Percentiles rank a stretch among this genome's conserved stretches.
phyloP scores from a whole-genome alignment of 371 early-diverging fungal species.

The Mortierella sp. region DNA sequence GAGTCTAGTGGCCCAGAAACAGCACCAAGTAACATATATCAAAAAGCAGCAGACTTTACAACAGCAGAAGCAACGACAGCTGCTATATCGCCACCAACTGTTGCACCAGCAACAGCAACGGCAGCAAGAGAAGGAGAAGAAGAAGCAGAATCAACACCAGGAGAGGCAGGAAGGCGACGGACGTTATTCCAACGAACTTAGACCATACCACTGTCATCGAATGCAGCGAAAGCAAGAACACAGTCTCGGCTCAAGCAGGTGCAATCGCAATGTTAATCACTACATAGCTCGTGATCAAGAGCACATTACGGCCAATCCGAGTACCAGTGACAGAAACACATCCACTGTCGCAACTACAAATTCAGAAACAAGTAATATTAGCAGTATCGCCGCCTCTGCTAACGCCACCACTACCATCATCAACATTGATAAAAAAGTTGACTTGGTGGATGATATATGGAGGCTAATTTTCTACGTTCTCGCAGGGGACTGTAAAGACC shows the following conservation, averaged over 20 bases:
- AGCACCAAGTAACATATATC: constrained; percentile 18
- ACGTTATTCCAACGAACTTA: neutral
- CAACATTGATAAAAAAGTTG: neutral
- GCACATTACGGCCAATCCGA: neutral
- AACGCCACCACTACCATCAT: neutral
- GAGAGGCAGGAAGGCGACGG: neutral
- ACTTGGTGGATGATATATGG: constrained; percentile 53
- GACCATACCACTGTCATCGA: neutral
- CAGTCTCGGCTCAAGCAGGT: neutral
- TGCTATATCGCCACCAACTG: constrained; percentile 6
- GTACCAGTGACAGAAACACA: neutral
- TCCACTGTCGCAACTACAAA: neutral
- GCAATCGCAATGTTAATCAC: neutral
- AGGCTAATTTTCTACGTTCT: constrained; percentile 39
- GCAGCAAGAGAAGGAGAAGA: neutral
- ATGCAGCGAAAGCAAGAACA: neutral
- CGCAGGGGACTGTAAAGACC: constrained; percentile 32
- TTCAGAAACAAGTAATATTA: neutral
- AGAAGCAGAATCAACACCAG: neutral
- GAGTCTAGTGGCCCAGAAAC: constrained; percentile 12
- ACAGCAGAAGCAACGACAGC: constrained; percentile 21
- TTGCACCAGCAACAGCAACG: constrained; percentile 8
- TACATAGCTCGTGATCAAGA: neutral
- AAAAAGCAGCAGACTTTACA: constrained; percentile 19
- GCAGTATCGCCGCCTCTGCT: neutral